phyloP scores from a whole-genome alignment of 305 asterid species.

The Euphrasia arctica region DNA sequence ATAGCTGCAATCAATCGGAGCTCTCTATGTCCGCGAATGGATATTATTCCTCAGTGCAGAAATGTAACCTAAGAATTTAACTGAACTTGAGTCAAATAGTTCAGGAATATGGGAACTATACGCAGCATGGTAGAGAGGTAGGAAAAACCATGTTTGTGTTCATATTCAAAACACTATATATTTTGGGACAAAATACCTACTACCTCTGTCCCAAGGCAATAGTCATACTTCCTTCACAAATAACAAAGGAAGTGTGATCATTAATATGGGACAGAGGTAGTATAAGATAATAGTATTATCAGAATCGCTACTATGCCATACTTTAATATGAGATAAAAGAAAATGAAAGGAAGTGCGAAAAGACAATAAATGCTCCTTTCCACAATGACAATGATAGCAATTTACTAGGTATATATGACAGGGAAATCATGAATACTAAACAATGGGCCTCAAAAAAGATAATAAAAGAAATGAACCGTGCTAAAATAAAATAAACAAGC shows the following conservation, averaged over 20 bases:
- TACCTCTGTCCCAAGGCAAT: no score
- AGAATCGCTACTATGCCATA: not conserved
- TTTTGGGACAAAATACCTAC: slow-evolving; percentile 3
- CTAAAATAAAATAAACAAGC: no score
- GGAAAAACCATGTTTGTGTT: slow-evolving; percentile 3
- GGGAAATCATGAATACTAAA: no score
- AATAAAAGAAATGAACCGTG: no score
- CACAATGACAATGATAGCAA: not conserved
- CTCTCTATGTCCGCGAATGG: slow-evolving; percentile 98
- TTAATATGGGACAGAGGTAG: no score
- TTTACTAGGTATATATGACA: no score
- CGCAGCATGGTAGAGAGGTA: slow-evolving; percentile 15
- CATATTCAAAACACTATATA: no score
- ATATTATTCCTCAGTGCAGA: slow-evolving; percentile 92
- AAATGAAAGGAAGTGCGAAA: not conserved
- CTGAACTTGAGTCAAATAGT: slow-evolving; percentile 1
- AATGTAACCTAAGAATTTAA: slow-evolving; percentile 54
- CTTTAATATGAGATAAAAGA: slow-evolving; percentile 1
- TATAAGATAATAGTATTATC: not conserved
- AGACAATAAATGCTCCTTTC: slow-evolving; percentile 5
- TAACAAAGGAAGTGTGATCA: no score
- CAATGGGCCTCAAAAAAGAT: no score
- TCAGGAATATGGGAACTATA: not conserved
- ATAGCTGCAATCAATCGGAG: slow-evolving; percentile 93
- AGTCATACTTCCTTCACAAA: no score